phyloP scores from a whole-genome alignment of 495 filamentous ascomycete genomes.

The Staphylotrichum tortipilum region DNA sequence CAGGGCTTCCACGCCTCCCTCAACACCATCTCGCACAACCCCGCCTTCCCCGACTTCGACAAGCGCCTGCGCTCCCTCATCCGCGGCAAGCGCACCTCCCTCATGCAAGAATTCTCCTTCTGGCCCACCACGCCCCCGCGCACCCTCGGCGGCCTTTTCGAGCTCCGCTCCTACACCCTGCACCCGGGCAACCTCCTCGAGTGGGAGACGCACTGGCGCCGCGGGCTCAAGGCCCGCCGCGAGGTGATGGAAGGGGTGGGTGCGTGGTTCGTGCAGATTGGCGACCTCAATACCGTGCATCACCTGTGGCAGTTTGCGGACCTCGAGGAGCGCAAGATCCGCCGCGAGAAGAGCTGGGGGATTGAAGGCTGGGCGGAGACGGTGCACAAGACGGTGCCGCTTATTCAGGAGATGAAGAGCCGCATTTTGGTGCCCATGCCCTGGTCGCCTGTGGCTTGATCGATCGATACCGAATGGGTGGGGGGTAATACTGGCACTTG shows the following conservation, averaged over 20 bases:
- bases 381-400: constrained; percentile 94
- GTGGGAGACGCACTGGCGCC: constrained; percentile 98
- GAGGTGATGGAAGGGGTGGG: constrained; percentile 99
- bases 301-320: constrained; percentile 98
- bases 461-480: not conserved
- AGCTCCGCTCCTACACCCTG: constrained; percentile 93
- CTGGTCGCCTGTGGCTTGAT: constrained; percentile 82
- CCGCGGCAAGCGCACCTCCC: constrained; percentile 70
- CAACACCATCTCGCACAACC: constrained; percentile 68
- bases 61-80: constrained; percentile 71
- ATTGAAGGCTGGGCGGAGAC: constrained; percentile 96
- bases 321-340: constrained; percentile 82
- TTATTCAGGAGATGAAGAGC: constrained; percentile 95
- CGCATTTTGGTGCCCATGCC: constrained; percentile 88
- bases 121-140: constrained; percentile 94
- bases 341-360: constrained; percentile 90
- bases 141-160: constrained; percentile 83
- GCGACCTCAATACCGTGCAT: constrained; percentile 94
- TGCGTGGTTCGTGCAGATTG: constrained; percentile 98
- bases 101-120: constrained; percentile 99
- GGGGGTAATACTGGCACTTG: not conserved
- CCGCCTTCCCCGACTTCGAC: constrained; percentile 76
- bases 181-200: constrained; percentile 92
- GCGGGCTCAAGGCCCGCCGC: constrained; percentile 75
- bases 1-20: constrained; percentile 90